Percentiles rank a stretch among this genome's conserved stretches.
phyloP scores from a whole-genome alignment of 2,329 filamentous ascomycete species.

The Mycocentrospora acerina region DNA sequence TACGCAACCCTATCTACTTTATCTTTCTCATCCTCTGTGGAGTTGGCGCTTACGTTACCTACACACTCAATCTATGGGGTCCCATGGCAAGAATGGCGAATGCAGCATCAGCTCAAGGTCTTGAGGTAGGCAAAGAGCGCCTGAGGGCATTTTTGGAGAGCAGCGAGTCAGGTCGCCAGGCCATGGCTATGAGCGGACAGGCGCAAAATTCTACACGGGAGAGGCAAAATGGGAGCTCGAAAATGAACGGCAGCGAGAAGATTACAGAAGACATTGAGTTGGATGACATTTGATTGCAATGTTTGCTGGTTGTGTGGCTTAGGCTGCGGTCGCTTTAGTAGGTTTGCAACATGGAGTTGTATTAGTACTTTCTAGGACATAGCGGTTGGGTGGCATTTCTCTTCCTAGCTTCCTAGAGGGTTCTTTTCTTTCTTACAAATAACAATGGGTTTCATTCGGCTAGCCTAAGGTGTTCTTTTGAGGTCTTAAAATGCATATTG shows the following conservation, averaged over 20 bases:
- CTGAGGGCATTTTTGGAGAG: constrained; percentile 86
- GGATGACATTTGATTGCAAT: constrained; percentile 37
- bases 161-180: constrained; percentile 81
- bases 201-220: constrained; percentile 36
- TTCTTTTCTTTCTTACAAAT: too few relatives aligned
- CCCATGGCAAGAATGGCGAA: constrained; percentile 95
- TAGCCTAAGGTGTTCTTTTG: too few relatives aligned
- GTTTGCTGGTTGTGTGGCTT: not conserved
- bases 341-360: too few relatives aligned
- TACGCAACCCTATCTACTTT: constrained; percentile 92
- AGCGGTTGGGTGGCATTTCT: too few relatives aligned
- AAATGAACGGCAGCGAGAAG: constrained; percentile 36
- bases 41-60: constrained; percentile 82
- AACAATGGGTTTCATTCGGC: too few relatives aligned
- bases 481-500: too few relatives aligned
- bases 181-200: constrained; percentile 65
- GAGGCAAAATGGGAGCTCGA: constrained; percentile 45
- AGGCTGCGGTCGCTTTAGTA: not conserved
- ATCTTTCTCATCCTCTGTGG: constrained; percentile 77
- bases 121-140: constrained; percentile 89
- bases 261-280: constrained; percentile 15
- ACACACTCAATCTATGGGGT: constrained; percentile 91
- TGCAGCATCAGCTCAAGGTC: constrained; percentile 79
- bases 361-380: too few relatives aligned
- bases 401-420: too few relatives aligned